Evolutionary conservation across 2,329 filamentous ascomycete genomes (phyloP).

Genomic region (Mariannaea elegans): DNA sequence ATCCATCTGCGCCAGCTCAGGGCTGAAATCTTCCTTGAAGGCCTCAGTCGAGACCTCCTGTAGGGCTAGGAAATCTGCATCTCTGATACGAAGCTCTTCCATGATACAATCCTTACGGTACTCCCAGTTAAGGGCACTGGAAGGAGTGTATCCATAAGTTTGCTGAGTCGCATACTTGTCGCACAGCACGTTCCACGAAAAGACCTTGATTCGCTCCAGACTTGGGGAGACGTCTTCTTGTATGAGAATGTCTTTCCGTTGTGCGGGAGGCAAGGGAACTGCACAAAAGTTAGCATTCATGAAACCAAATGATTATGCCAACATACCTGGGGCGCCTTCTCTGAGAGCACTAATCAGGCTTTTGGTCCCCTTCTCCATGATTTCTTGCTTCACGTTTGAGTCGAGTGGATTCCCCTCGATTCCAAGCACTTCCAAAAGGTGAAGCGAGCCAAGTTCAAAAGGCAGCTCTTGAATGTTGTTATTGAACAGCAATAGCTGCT

Average conservation of each 20-base stretch:
- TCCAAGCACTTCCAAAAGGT: slow-evolving; percentile 87
- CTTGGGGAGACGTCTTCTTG: slow-evolving; percentile 68
- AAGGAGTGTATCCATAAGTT: slow-evolving; percentile 91
- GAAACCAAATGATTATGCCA: not conserved
- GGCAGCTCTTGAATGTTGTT: slow-evolving; percentile 87
- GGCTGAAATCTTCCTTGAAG: slow-evolving; percentile 90
- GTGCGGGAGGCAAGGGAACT: slow-evolving; percentile 81
- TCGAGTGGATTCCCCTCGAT: slow-evolving; percentile 92
- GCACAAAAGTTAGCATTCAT: slow-evolving; percentile 34
- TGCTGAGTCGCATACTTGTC: slow-evolving; percentile 88
- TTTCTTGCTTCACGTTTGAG: slow-evolving; percentile 77
- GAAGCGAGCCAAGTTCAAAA: slow-evolving; percentile 86
- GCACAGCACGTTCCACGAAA: slow-evolving; percentile 96
- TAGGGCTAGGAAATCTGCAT: slow-evolving; percentile 90
- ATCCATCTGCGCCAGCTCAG: slow-evolving; percentile 83
- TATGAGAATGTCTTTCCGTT: slow-evolving; percentile 82
- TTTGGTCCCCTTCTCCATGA: slow-evolving; percentile 88
- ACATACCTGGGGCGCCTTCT: slow-evolving; percentile 85
- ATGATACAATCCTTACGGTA: slow-evolving; percentile 85
- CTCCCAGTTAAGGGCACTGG: slow-evolving; percentile 84
- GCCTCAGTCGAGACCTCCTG: slow-evolving; percentile 94
- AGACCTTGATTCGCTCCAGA: slow-evolving; percentile 79
- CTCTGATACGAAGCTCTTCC: slow-evolving; percentile 78
- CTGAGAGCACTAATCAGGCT: slow-evolving; percentile 83
- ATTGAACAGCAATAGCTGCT: slow-evolving; percentile 86